A percentile compares a stretch with the other conserved stretches of the same genome.
phyloP scores from a whole-genome alignment of 2,329 filamentous ascomycete species.

The Xylaria hypoxylon region DNA sequence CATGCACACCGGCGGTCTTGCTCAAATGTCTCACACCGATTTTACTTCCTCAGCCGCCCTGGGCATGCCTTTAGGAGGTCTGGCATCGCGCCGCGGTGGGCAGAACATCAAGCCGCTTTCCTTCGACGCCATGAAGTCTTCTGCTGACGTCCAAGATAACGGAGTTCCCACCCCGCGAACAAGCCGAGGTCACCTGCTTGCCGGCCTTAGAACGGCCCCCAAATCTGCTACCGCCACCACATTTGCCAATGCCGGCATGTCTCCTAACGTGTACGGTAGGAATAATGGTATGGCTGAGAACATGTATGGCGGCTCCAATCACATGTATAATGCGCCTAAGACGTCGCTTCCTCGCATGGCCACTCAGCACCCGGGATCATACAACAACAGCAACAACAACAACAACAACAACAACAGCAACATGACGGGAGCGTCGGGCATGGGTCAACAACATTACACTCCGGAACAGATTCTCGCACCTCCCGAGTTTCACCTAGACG shows the following conservation, averaged over 20 bases:
- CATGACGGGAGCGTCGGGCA: constrained; percentile 43
- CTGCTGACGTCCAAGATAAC: constrained; percentile 74
- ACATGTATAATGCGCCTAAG: constrained; percentile 63
- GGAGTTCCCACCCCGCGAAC: constrained; percentile 86
- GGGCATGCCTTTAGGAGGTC: constrained; percentile 80
- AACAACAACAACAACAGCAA: too few relatives aligned
- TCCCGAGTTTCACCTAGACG: constrained; percentile 80
- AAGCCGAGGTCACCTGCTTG: constrained; percentile 92
- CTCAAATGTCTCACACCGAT: constrained; percentile 97
- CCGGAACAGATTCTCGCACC: constrained; percentile 91
- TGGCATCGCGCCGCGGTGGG: constrained; percentile 85
- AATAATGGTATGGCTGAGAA: constrained; percentile 60
- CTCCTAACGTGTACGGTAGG: constrained; percentile 56
- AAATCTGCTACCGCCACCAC: constrained; percentile 82
- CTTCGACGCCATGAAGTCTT: constrained; percentile 77
- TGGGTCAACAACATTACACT: constrained; percentile 70
- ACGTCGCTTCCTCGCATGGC: constrained; percentile 63
- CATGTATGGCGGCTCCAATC: constrained; percentile 59
- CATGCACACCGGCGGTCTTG: constrained; percentile 97
- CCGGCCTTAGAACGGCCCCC: constrained; percentile 91
- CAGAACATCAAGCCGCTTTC: constrained; percentile 91
- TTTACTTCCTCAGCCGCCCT: constrained; percentile 78
- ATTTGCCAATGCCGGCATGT: constrained; percentile 65
- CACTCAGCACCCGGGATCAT: constrained; percentile 50
- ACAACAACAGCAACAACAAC: too few relatives aligned